Evolutionary conservation across 1,284 basidiomycete genomes (phyloP).

Genomic region (Grifola frondosa): DNA sequence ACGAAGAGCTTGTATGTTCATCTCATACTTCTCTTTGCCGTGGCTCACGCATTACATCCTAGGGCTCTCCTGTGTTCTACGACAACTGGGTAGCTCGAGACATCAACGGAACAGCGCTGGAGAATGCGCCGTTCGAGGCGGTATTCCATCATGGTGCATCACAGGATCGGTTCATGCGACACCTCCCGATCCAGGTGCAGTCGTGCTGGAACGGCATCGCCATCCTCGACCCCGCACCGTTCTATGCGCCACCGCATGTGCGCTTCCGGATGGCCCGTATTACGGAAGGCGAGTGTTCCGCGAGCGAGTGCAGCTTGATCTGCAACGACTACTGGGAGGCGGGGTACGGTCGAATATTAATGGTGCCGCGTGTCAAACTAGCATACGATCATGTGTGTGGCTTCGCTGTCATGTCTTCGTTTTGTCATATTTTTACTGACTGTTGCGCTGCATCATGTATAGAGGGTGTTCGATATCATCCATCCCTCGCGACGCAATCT

Average conservation of each 20-base stretch:
- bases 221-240: constrained; percentile 88
- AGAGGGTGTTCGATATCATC: constrained; percentile 92
- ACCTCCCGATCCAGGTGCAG: constrained; percentile 92
- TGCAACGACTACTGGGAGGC: constrained; percentile 95
- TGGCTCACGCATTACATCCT: constrained; percentile 4
- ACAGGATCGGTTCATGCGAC: constrained; percentile 79
- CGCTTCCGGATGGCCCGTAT: constrained; percentile 90
- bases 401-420: background rate
- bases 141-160: constrained; percentile 85
- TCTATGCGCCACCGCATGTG: constrained; percentile 86
- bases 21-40: background rate
- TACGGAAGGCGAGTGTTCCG: constrained; percentile 85
- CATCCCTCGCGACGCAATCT: constrained; percentile 87
- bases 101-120: constrained; percentile 94
- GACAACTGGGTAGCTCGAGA: constrained; percentile 98
- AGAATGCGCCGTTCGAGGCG: constrained; percentile 92
- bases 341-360: constrained; percentile 92
- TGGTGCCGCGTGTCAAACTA: constrained; percentile 93
- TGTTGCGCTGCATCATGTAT: constrained; percentile 7
- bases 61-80: constrained; percentile 89
- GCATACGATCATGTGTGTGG: constrained; percentile 83
- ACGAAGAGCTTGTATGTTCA: constrained; percentile 78
- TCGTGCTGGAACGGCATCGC: constrained; percentile 97
- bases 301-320: constrained; percentile 90
- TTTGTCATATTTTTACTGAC: constrained; percentile 2